Evolutionary conservation across 1,284 basidiomycete species (phyloP).

Genomic region (Microbotryum violaceum): DNA sequence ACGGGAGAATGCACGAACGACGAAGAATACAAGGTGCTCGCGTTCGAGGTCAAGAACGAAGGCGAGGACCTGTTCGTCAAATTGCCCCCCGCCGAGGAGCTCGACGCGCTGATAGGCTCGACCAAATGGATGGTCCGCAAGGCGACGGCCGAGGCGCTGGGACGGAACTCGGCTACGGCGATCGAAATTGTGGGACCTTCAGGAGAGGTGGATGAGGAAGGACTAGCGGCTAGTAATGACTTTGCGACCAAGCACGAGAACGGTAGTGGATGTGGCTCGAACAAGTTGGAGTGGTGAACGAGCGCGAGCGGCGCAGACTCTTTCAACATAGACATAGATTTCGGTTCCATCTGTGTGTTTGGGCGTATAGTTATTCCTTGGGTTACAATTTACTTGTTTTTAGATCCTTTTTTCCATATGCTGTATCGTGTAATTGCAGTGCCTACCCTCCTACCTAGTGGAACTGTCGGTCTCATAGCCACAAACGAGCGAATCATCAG

Average conservation of each 20-base stretch:
- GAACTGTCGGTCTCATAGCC: too few relatives aligned
- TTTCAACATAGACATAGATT: too few relatives aligned
- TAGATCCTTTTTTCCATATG: too few relatives aligned
- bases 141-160: slow-evolving; percentile 49
- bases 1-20: slow-evolving; percentile 59
- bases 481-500: too few relatives aligned
- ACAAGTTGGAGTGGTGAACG: slow-evolving; percentile 21
- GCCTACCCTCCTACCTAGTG: too few relatives aligned
- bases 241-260: slow-evolving; percentile 13
- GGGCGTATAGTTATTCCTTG: too few relatives aligned
- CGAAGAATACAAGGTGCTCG: slow-evolving; percentile 55
- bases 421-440: too few relatives aligned
- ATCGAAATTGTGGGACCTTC: slow-evolving; percentile 47
- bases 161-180: slow-evolving; percentile 43
- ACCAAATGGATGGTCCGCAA: slow-evolving; percentile 56
- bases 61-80: slow-evolving; percentile 50
- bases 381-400: too few relatives aligned
- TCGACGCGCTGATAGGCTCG: slow-evolving; percentile 60
- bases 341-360: too few relatives aligned
- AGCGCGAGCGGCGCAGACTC: too few relatives aligned
- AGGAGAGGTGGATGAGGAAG: slow-evolving; percentile 16
- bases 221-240: slow-evolving; percentile 12
- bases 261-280: slow-evolving; percentile 5
- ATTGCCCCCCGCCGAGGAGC: slow-evolving; percentile 53
- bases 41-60: slow-evolving; percentile 54